Base-by-base conservation (phyloP, 2,329 filamentous ascomycete species). In the Fusarium sp. region DNA sequence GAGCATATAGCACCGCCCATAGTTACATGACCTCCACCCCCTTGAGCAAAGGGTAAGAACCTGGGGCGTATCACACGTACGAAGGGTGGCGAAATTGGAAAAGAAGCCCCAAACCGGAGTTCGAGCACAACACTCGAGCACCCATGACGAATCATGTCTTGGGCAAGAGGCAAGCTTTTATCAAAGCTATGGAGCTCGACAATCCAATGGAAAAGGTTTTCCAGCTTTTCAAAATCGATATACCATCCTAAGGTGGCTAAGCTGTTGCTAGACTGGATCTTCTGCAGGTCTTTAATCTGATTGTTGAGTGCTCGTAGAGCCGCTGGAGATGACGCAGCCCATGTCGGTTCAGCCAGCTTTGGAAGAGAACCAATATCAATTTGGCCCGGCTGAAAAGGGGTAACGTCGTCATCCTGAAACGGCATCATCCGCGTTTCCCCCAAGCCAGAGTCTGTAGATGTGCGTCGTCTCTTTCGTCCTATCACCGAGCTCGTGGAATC, bases 151-250 rank as follows among this genome's bases (percentile, higher is more conserved):
- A 89, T 88, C 88, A 97, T 93, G 74, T 97, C 94, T 53, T 85
- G 75, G 0, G 91, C 89, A 1, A 97, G 82, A 1, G 91, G 92
- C 0, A 96, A 82, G 2, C 80, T 76, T 0, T 80, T 67, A 23
- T 93, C 90, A 73, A 97, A 97, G 43, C 90, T 92, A 76, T 97
- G 94, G 2, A 97, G 82, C 76, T 97, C 92, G 7, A 96, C 89
- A 60, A 97, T 93, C 94, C 94, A 97, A 73, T 96, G 93, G 73
- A 96, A 97, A 65, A 94, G 84, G 73, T 94, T 96, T 22, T 81
- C 85, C 37, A 94, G 82, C 49, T 87, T 85, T 7, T 82, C 79
- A 47, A 85, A 83, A 73, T 96, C 87, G 56, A 97, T 89, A 74
- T 93, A 93, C 93, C 94, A 97, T 17, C 94, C 94, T 0, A 96